Base-by-base conservation (phyloP, 306 rosid species). In the Cajanus cajan region DNA sequence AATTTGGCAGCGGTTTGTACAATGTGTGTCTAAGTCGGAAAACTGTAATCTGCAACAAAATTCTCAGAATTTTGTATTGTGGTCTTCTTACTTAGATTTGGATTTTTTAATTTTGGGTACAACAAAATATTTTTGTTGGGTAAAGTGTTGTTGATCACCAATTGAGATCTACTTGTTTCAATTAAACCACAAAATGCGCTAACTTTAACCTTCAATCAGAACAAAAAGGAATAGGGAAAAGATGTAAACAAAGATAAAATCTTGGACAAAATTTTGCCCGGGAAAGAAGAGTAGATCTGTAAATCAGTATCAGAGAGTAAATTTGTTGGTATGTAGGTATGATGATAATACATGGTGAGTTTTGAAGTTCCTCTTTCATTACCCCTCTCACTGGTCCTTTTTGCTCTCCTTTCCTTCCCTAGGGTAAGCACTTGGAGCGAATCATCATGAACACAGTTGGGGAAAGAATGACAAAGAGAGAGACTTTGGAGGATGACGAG, bases 401-500 rank as follows among this genome's bases (percentile, higher is more conserved):
- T 51, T 72, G 25, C 39, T n/a, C 18, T 37, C 47, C 57, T 54
- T 34, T 73, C 62, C 41, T 13, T 68, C 75, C 15, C 7, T 59
- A 48, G 14, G 74, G 82, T 80, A 47, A 73, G 77, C 51, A 41
- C 39, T 64, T 37, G 15, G 22, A 72, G 67, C 67, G 55, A 61
- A 59, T 11, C 21, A 78, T 50, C 73, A 82, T 69, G 86, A 82
- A 77, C 63, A 36, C 65, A 9, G 59, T 70, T 2, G 83, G 85
- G 28, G 65, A 51, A 25, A 40, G 45, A 68, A 63, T 50, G 71
- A 43, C 55, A 2, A 50, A 8, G 43, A 68, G 67, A 68, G 85
- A 80, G 65, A 77, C 8, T 55, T 66, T 22, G 77, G 88, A 87
- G 76, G 57, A 55, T 47, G 83, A 71, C 64, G 70, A 33, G 57